Conservation (phyloP, 805 yeast species). For the Yamadazyma insecticola region DNA sequence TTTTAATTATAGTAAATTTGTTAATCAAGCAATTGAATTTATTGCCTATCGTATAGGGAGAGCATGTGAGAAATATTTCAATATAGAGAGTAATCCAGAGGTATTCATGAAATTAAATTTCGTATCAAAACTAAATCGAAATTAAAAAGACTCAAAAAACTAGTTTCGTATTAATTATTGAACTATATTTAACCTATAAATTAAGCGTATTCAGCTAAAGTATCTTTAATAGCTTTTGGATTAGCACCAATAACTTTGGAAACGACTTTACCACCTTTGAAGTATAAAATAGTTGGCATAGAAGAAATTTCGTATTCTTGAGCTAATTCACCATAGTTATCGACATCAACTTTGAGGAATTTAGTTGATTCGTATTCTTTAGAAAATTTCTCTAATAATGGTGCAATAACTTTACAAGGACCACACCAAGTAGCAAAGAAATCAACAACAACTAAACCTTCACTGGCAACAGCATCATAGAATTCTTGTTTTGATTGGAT, state of each 20-base stretch:
- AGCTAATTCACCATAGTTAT: constrained; percentile 73
- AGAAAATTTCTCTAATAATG: constrained; percentile 80
- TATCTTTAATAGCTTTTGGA: constrained; percentile 75
- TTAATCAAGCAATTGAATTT: too few species aligned
- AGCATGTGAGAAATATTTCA: too few species aligned
- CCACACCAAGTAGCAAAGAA: constrained; percentile 99
- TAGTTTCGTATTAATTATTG: too few species aligned
- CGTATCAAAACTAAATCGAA: too few species aligned
- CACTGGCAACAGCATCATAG: constrained; percentile 54
- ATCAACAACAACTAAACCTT: constrained; percentile 85
- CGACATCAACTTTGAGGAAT: constrained; percentile 91
- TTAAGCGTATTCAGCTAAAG: constrained; percentile 51
- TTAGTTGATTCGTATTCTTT: constrained; percentile 59
- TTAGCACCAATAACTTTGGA: constrained; percentile 86
- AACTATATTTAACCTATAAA: neutral
- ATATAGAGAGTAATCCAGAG: too few species aligned
- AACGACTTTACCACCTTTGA: constrained; percentile 78
- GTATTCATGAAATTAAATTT: too few species aligned
- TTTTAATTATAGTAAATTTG: too few species aligned
- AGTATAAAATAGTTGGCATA: constrained; percentile 64
- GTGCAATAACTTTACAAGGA: constrained; percentile 97
- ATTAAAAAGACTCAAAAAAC: too few species aligned
- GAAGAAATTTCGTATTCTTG: constrained; percentile 54
- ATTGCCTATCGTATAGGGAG: too few species aligned
- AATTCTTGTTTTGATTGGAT: constrained; percentile 49